Evolutionary conservation across 176 grass and related monocot species (phyloP).

Genomic region (Avena atlantica): DNA sequence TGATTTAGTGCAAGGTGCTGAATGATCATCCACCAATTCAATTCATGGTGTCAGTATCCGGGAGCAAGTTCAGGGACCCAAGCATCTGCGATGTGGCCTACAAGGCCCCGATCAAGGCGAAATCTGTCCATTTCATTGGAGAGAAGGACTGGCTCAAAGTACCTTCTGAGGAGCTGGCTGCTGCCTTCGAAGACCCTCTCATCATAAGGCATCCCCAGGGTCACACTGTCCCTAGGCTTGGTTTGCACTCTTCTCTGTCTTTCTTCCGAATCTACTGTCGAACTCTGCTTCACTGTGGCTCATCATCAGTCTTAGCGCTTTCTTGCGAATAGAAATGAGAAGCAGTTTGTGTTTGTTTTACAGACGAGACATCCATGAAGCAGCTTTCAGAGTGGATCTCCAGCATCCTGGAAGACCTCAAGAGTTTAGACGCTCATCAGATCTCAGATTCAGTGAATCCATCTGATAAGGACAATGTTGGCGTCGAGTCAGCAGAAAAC

Average conservation of each 20-base stretch:
- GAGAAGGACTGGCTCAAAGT: conserved; percentile 97
- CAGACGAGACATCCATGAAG: conserved; percentile 63
- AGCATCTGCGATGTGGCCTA: conserved; percentile 74
- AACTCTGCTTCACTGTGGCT: not conserved
- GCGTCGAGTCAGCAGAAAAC: conserved; percentile 17
- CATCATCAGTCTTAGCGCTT: too few species aligned
- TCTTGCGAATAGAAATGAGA: not conserved
- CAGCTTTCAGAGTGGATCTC: conserved; percentile 70
- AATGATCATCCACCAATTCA: conserved; percentile 82
- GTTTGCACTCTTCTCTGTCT: conserved; percentile 41
- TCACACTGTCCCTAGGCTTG: conserved; percentile 88
- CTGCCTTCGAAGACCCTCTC: conserved; percentile 78
- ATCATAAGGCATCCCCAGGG: conserved; percentile 88
- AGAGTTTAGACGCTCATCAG: not conserved
- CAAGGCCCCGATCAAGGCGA: conserved; percentile 64
- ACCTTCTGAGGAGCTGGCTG: conserved; percentile 78
- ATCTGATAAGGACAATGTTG: not conserved
- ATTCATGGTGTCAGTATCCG: conserved; percentile 78
- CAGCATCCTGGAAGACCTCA: conserved; percentile 49
- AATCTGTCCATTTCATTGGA: conserved; percentile 90
- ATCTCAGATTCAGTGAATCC: conserved; percentile 17
- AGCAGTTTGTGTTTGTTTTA: not conserved
- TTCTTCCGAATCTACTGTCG: not conserved
- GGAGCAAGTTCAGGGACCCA: conserved; percentile 83
- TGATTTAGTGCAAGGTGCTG: conserved; percentile 70